Evolutionary conservation across 2,329 filamentous ascomycete genomes (phyloP), one percentile per base, ranked within the genome.

Genomic region (Calonectria pseudoreteaudii): DNA sequence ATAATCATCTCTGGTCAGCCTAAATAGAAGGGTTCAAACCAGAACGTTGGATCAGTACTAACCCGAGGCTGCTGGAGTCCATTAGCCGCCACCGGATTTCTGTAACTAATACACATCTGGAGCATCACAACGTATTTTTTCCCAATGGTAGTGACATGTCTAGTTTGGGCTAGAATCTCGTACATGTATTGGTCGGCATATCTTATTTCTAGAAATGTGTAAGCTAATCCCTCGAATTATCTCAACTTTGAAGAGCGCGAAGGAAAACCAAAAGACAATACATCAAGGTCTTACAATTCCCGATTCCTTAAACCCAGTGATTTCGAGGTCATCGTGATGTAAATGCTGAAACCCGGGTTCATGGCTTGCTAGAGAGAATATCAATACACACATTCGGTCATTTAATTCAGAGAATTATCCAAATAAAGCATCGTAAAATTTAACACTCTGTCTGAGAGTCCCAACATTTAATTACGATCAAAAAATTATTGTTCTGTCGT

Each of bases 1-100:
- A 38, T 77, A 77, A 5, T 72, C 68, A 2, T 65, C 68, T 5
- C 34, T 67, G 5, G 66, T 76, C 13, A 34, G 68, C n/a, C 28
- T 68, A 20, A 44, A 68, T 36, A 4, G 14, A 41, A 20, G 31
- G 16, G 14, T 20, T 41, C 56, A 36, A 36, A 20, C 56, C 56
- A 13, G 56, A 62, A 7, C 56, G 56, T 28, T 62, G 56, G 56
- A 62, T 62, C 23, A n/a, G 41, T 11, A 41, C 31, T 18, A 23
- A 62, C 56, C 56, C 56, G 23, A 62, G 41, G 34, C 56, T 41
- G 11, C 9, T 41, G 8, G 56, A 62, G 4, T 34, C n/a, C 56
- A 62, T 62, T 34, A 62, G 41, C 23, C 56, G 56, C 1, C 56
- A 62, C n/a, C 41, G 56, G 56, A 62, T 62, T 34, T 36, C 56